Base-by-base conservation (phyloP, 495 filamentous ascomycete genomes). In the Cercophora sp. region DNA sequence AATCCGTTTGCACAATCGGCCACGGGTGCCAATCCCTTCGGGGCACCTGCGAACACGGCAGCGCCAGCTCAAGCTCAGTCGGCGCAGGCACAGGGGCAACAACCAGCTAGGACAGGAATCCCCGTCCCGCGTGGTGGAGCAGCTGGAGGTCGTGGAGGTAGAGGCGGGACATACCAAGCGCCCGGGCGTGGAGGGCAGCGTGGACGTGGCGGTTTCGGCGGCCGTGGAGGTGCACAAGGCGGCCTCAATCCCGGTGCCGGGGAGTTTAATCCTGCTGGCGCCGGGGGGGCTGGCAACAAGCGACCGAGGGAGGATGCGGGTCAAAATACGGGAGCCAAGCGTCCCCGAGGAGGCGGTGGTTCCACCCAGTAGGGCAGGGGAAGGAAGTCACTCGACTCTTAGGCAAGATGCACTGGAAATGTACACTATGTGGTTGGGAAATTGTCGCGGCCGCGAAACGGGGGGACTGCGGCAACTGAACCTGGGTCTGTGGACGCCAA, bases 231-330 rank as follows among this genome's bases (percentile, higher is more conserved):
- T 16, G 48, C 41, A 3, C 55, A 44, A 4, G 56, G 36, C 2
- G 36, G 57, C 3, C 15, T 67, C 52, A 67, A 67, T 26, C 64
- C 64, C 2, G 18, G 44, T 53, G 64, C 64, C 11, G 64, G 64
- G 1, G 64, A 67, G 25, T 67, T 67, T 19, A 60, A 27, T 13
- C 64, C 64, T 4, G 40, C 27, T 15, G 55, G 37, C 19, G 54
- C 61, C 2, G 64, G 64, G 15, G 55, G 37, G 18, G 54, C 61
- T 2, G 64, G 64, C 15, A 60, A 58, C 46, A 67, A 67, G 55
- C 49, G 64, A 37, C 64, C 59, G 10, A 49, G 64, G 20, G 62
- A 46, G 9, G 48, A 57, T 9, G 37, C 13, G 19, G 43, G 31
- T 23, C 8, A 31, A 1, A 48, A 23, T 8, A 8, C 20, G 8